Evolutionary conservation across 2,329 filamentous ascomycete genomes (phyloP), one percentile per base, ranked within the genome.

Genomic region (Pseudogymnoascus sp.): DNA sequence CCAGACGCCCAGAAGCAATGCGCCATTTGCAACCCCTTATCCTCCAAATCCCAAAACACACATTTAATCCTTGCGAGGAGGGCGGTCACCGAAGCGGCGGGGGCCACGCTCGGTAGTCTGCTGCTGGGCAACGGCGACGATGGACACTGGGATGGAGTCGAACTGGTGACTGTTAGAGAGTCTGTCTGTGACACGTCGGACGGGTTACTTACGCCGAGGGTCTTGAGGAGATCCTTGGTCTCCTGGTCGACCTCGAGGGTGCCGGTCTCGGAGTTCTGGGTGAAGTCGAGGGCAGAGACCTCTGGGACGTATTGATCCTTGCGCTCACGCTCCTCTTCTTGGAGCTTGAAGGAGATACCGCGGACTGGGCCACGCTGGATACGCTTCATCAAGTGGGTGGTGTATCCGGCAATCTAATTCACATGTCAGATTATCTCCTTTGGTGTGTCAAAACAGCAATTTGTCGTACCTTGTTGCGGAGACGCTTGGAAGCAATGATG

Each of bases 251-350:
- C 90, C 74, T 97, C 93, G 75, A 99, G 86, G 81, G 93, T 89
- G 76, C 95, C 95, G 77, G 83, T 89, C 84, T 97, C 95, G 78
- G 86, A 87, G 83, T 90, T 91, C 86, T 96, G 91, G 77, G 89
- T 88, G 84, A 97, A 96, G 86, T 99, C 95, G 78, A 99, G 90
- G 77, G 95, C 95, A 67, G 96, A 99, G 74, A 99, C 86, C 84
- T 99, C 95, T 77, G 95, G 95, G 71, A 99, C 95, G 85, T 97
- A 99, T 86, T 99, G 95, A 85, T 99, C 95, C 90, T 99, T 99
- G 80, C 95, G 90, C 85, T 99, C 95, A 87, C 95, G 91, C 89
- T 99, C 95, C 86, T 99, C 95, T 85, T 99, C 95, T 84, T 99
- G 95, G 67, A 99, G 91, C 88, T 99, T 99, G 93, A 99, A 99